Conservation (phyloP, 768 basidiomycete genomes). For the Boletus reticulatus region DNA sequence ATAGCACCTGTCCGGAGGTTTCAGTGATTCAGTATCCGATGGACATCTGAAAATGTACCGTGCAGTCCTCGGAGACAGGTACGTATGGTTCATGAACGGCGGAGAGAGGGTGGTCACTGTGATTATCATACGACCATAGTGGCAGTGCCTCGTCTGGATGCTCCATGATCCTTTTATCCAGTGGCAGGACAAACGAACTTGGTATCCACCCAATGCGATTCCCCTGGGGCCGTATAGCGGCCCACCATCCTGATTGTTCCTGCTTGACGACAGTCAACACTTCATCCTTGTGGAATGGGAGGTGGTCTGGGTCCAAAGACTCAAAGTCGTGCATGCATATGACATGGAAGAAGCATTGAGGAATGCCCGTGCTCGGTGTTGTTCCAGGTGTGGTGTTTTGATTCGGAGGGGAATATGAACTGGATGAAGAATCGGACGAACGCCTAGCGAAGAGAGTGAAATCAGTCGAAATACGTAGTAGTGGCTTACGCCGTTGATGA, state of each 20-base stretch:
- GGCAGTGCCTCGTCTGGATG: conserved; percentile 44
- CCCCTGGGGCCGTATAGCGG: conserved; percentile 57
- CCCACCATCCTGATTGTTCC: conserved; percentile 82
- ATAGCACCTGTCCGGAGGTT: conserved; percentile 9
- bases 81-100: conserved; percentile 19
- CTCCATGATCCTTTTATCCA: conserved; percentile 39
- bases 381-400: conserved; percentile 16
- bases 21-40: conserved; percentile 5
- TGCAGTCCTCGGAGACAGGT: conserved; percentile 16
- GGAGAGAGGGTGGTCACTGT: conserved; percentile 8
- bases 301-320: conserved; percentile 57
- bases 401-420: conserved; percentile 15
- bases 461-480: conserved; percentile 33
- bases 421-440: conserved; percentile 32
- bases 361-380: conserved; percentile 31
- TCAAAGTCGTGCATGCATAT: conserved; percentile 69
- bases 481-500: conserved; percentile 14
- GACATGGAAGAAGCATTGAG: conserved; percentile 38
- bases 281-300: conserved; percentile 64
- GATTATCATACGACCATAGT: conserved; percentile 28
- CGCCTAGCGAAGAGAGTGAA: conserved; percentile 35
- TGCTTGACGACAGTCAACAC: conserved; percentile 65
- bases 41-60: conserved; percentile 6
- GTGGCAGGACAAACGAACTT: conserved; percentile 58
- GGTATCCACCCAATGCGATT: conserved; percentile 74